phyloP scores from a whole-genome alignment of 2,329 filamentous ascomycete genomes.

The Pseudogymnoascus sp. region DNA sequence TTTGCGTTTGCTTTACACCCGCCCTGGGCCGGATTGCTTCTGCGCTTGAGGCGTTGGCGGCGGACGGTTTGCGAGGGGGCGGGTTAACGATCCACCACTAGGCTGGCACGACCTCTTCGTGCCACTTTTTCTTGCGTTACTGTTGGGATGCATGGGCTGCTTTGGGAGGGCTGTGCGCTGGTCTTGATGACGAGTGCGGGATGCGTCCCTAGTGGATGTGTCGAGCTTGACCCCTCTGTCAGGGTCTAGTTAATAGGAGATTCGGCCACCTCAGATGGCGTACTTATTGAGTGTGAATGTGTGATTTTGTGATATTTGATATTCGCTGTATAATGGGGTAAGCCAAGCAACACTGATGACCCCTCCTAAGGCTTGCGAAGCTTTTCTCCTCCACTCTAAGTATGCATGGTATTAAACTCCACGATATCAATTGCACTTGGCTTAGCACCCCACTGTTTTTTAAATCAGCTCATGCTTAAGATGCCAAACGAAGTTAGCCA shows the following conservation, averaged over 20 bases:
- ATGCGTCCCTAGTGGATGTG: conserved; percentile 26
- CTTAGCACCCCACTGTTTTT: not conserved
- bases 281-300: conserved; percentile 7
- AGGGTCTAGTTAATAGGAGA: conserved; percentile 29
- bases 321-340: not conserved
- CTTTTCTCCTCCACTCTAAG: not conserved
- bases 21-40: conserved; percentile 12
- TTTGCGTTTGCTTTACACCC: conserved; percentile 26
- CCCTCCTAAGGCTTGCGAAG: not conserved
- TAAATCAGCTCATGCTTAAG: not conserved
- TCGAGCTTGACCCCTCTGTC: conserved; percentile 26
- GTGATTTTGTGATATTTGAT: not conserved
- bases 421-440: not conserved
- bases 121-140: conserved; percentile 25
- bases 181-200: conserved; percentile 28
- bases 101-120: conserved; percentile 28
- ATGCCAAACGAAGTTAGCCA: not conserved
- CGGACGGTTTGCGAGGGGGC: conserved; percentile 14
- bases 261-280: conserved; percentile 29
- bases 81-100: conserved; percentile 21
- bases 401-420: not conserved
- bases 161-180: conserved; percentile 26
- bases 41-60: conserved; percentile 17
- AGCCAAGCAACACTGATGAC: not conserved
- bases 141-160: conserved; percentile 30